Evolutionary conservation across 257 asterid genomes (phyloP).

Genomic region (Verbascum thapsus): DNA sequence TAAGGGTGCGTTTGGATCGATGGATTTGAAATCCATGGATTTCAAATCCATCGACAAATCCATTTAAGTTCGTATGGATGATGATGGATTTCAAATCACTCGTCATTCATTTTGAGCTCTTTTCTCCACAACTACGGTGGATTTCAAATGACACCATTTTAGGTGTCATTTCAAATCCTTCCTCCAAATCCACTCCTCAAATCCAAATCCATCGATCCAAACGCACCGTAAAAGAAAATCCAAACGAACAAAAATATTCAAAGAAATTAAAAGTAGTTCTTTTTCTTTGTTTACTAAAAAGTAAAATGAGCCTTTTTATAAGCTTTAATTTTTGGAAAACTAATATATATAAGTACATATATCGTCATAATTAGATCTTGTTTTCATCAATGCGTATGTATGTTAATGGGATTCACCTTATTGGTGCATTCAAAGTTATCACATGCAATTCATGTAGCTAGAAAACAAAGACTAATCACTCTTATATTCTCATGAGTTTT

Average conservation of each 20-base stretch:
- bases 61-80: too few relatives aligned
- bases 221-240: conserved; percentile 28
- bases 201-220: too few relatives aligned
- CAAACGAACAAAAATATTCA: conserved; percentile 11
- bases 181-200: too few relatives aligned
- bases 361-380: conserved; percentile 29
- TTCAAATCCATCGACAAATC: too few relatives aligned
- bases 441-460: conserved; percentile 26
- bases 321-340: conserved; percentile 1
- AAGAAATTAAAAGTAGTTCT: conserved; percentile 21
- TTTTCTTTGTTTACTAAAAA: conserved; percentile 34
- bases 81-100: too few relatives aligned
- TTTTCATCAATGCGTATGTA: conserved; percentile 31
- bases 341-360: neutral
- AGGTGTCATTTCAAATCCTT: too few relatives aligned
- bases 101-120: too few relatives aligned
- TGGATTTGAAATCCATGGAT: too few relatives aligned
- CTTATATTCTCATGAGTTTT: conserved; percentile 26
- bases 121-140: too few relatives aligned
- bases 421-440: conserved; percentile 41
- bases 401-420: conserved; percentile 63
- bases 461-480: conserved; percentile 21
- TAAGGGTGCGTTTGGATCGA: too few relatives aligned
- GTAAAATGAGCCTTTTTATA: conserved; percentile 26
- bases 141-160: too few relatives aligned